Conservation (phyloP, 2,329 filamentous ascomycete genomes). For the Esteya vermicola region DNA sequence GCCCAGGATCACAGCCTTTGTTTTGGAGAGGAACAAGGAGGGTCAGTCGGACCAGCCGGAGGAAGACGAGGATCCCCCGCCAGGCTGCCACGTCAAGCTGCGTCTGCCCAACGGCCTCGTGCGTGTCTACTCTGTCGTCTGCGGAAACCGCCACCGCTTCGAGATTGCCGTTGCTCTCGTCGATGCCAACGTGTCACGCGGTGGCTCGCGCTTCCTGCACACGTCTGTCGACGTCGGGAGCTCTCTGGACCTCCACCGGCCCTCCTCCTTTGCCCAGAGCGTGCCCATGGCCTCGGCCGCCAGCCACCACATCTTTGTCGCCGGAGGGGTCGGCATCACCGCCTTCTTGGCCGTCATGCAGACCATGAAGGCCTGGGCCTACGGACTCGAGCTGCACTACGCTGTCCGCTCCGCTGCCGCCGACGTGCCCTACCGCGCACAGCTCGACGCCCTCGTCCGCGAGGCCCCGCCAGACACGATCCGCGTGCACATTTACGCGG, state of each 20-base stretch:
- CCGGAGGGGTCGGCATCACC: slow-evolving; percentile 51
- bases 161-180: slow-evolving; percentile 41
- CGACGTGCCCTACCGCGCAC: slow-evolving; percentile 40
- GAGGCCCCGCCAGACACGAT: slow-evolving; percentile 14
- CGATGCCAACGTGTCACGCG: slow-evolving; percentile 27
- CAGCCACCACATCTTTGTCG: slow-evolving; percentile 48
- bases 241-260: slow-evolving; percentile 33
- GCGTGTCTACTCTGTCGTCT: slow-evolving; percentile 46
- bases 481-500: slow-evolving; percentile 32
- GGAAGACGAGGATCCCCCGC: slow-evolving; percentile 16
- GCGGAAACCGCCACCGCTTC: slow-evolving; percentile 33
- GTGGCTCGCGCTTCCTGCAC: slow-evolving; percentile 48
- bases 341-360: slow-evolving; percentile 42
- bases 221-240: slow-evolving; percentile 30
- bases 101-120: slow-evolving; percentile 41
- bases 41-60: slow-evolving; percentile 15
- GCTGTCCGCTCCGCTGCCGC: slow-evolving; percentile 34
- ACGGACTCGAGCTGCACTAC: slow-evolving; percentile 41
- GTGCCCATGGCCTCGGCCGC: slow-evolving; percentile 30
- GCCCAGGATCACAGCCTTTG: slow-evolving; percentile 32
- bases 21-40: too few relatives aligned
- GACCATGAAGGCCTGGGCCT: slow-evolving; percentile 27
- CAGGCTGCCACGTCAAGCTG: slow-evolving; percentile 41
- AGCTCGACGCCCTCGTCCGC: slow-evolving; percentile 27
- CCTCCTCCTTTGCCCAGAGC: slow-evolving; percentile 29